Base-by-base conservation (phyloP, 768 basidiomycete species). In the Mycena rebaudengoi region DNA sequence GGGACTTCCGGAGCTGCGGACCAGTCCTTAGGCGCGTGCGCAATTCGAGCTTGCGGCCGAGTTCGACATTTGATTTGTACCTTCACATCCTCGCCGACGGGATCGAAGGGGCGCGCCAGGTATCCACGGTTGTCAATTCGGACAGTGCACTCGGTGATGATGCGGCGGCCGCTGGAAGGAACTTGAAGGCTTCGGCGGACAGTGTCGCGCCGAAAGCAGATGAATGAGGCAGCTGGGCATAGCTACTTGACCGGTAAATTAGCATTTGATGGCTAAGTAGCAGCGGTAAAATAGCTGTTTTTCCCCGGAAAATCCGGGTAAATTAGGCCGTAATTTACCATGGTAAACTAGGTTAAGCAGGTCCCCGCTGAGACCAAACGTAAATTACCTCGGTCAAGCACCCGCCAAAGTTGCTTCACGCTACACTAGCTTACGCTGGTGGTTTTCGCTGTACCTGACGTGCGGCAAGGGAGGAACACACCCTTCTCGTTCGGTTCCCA, bases 311-410 rank as follows among this genome's bases (percentile, higher is more conserved):
- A 56, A 56, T 32, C 45, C 32, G 41, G 29, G 21, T n/a, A 30
- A 25, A 20, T 33, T 33, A 40, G 35, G 39, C 50, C 16, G 14
- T 54, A 55, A 43, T 55, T 43, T 41, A 43, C 53, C 26, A 5
- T 8, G n/a, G 41, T 55, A 55, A 55, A 55, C 23, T 45, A 55
- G 23, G 54, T 55, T 43, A 55, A 55, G 44, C 44, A 55, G 54
- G 41, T 25, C 41, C 33, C 41, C 30, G 20, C 29, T 10, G 28
- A 23, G 20, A 30, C 26, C 54, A 1, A 1, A 44, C 11, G 54
- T 44, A 55, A 43, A 32, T 55, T 32, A 55, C 54, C 40, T 25
- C 6, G 8, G 54, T 55, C 41, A 43, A 44, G 14, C n/a, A 55
- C 40, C 12, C 41, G 20, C 33, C 21, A 11, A 30, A 21, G 40